A percentile compares a stretch with the other conserved stretches of the same genome.
phyloP scores from a whole-genome alignment of 768 basidiomycete genomes.

The Ramaria sp. region DNA sequence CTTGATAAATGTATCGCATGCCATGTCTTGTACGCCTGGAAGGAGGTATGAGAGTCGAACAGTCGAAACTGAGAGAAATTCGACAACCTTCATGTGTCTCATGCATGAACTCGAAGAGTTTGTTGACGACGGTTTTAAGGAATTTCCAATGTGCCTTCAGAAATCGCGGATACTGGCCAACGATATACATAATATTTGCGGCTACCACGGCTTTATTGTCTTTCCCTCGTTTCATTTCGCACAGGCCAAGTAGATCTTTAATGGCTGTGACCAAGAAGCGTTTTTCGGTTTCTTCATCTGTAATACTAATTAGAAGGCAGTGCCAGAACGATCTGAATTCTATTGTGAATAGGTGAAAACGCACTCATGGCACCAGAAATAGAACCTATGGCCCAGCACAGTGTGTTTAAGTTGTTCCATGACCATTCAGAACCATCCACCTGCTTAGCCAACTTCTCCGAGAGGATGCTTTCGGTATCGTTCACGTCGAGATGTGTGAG shows the following conservation, averaged over 20 bases:
- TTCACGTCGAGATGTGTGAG: constrained; percentile 93
- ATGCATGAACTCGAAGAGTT: constrained; percentile 99
- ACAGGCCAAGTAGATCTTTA: constrained; percentile 94
- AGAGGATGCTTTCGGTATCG: constrained; percentile 95
- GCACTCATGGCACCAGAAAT: constrained; percentile 98
- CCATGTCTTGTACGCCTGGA: constrained; percentile 98
- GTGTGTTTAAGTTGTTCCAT: constrained; percentile 97
- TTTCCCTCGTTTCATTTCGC: constrained; percentile 97
- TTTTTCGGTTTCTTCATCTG: constrained; percentile 98
- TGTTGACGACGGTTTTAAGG: constrained; percentile 99
- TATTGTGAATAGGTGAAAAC: constrained; percentile 21
- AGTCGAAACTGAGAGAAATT: not conserved
- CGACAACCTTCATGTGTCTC: constrained; percentile 93
- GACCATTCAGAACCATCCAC: constrained; percentile 98
- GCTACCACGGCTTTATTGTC: constrained; percentile 99
- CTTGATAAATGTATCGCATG: constrained; percentile 99
- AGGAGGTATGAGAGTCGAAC: not conserved
- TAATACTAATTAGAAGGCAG: not conserved
- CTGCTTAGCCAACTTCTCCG: constrained; percentile 95
- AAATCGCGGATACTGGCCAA: constrained; percentile 98
- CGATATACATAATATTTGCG: constrained; percentile 96
- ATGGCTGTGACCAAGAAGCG: constrained; percentile 98
- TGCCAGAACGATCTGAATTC: not conserved
- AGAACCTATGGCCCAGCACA: constrained; percentile 99
- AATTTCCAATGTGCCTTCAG: constrained; percentile 99